Conservation (phyloP, 164 flowering plant genomes). For the Tinospora cordifolia region DNA sequence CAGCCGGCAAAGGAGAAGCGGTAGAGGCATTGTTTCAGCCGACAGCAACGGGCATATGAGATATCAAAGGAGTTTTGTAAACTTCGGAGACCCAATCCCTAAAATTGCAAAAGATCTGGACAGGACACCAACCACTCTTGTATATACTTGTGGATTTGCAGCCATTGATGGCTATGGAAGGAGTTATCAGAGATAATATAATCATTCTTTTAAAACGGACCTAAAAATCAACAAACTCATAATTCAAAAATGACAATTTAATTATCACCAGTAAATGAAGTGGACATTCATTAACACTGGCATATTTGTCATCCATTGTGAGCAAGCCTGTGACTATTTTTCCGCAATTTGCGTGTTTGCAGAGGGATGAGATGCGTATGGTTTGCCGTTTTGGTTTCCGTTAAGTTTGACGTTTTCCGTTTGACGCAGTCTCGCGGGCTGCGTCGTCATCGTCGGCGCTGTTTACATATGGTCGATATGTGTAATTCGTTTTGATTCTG, state of each 20-base stretch:
- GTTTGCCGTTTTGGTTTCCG: background rate
- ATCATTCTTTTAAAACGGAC: too few species aligned
- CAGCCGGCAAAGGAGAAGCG: background rate
- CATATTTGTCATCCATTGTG: too few species aligned
- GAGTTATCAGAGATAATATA: too few species aligned
- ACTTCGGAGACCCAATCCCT: background rate
- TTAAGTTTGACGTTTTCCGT: background rate
- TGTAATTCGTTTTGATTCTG: background rate
- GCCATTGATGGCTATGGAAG: conserved; percentile 1
- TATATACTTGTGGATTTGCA: background rate
- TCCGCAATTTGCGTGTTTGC: background rate
- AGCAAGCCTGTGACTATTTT: too few species aligned
- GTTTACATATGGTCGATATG: background rate
- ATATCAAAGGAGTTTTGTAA: background rate
- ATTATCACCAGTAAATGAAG: too few species aligned
- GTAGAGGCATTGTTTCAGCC: too few species aligned
- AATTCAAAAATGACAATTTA: too few species aligned
- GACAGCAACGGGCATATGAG: background rate
- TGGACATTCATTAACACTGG: too few species aligned
- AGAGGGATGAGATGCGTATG: background rate
- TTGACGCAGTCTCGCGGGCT: background rate
- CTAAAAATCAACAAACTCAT: too few species aligned
- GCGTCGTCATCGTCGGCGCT: background rate
- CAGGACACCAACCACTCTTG: background rate
- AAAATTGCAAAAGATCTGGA: background rate